Conservation (phyloP, 1,284 basidiomycete species). For the Rhodofomes roseus region DNA sequence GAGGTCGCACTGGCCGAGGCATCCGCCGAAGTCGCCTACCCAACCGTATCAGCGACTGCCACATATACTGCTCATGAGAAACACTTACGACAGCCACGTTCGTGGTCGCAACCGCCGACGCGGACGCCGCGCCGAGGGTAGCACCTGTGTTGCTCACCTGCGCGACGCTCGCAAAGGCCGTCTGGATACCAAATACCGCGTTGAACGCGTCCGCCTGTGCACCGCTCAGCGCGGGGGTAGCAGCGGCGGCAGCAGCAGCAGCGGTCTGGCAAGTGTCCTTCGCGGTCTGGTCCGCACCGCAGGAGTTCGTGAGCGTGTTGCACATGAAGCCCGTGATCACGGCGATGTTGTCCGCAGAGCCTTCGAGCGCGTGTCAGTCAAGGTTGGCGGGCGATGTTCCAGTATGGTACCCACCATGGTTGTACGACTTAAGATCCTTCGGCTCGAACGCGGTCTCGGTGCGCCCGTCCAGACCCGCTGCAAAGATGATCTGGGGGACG, state of each 20-base stretch:
- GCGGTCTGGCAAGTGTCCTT: conserved; percentile 46
- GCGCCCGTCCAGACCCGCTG: conserved; percentile 52
- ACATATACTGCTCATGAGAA: conserved; percentile 22
- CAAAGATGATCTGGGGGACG: conserved; percentile 58
- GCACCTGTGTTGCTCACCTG: conserved; percentile 20
- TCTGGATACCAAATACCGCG: conserved; percentile 46
- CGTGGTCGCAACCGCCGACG: too few species aligned
- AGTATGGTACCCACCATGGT: conserved; percentile 21
- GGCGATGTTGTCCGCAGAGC: conserved; percentile 47
- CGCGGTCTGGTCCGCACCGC: conserved; percentile 47
- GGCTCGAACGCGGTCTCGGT: conserved; percentile 56
- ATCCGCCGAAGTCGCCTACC: conserved; percentile 6
- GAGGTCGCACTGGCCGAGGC: conserved; percentile 18
- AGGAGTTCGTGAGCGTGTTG: conserved; percentile 40
- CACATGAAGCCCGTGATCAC: conserved; percentile 48
- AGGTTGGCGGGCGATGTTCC: background rate
- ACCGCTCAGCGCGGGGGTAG: conserved; percentile 40
- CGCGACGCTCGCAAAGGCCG: conserved; percentile 24
- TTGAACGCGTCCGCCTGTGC: conserved; percentile 59
- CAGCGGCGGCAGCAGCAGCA: conserved; percentile 36
- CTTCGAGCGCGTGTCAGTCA: conserved; percentile 30
- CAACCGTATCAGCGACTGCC: conserved; percentile 17
- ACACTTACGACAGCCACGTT: conserved; percentile 32
- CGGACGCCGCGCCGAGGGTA: conserved; percentile 29
- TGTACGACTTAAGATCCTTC: conserved; percentile 29